These are phyloP conservation scores for Solanum infundibuliforme DNA, from an alignment of 257 asterid species.

Conservation along the genomic window DNA sequence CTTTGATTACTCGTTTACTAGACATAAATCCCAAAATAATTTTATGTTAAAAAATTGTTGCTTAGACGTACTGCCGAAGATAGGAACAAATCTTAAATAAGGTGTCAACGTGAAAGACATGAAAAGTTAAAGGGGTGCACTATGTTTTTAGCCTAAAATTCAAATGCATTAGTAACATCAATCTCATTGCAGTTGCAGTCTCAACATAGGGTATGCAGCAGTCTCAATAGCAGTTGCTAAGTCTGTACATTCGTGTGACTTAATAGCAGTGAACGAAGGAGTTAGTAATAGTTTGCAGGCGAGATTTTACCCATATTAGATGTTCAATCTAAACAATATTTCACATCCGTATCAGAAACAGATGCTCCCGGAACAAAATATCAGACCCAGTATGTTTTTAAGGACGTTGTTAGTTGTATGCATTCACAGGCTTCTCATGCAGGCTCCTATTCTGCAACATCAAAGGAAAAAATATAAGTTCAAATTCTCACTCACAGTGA, in stretches of 20 bases:
- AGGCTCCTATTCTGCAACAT: not conserved
- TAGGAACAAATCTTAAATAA: too few species aligned
- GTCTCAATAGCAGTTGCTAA: not conserved
- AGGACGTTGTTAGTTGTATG: not conserved
- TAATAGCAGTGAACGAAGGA: too few species aligned
- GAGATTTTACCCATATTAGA: too few species aligned
- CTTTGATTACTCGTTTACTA: too few species aligned
- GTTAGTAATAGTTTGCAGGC: too few species aligned
- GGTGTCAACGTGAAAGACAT: too few species aligned
- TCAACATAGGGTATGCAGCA: not conserved
- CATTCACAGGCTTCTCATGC: not conserved
- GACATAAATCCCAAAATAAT: too few species aligned
- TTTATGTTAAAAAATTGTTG: too few species aligned
- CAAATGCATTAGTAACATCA: not conserved
- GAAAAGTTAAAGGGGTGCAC: not conserved
- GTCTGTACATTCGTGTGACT: not conserved
- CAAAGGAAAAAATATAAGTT: not conserved
- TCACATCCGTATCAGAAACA: not conserved
- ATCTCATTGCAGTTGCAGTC: not conserved
- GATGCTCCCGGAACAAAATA: not conserved
- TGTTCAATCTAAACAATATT: not conserved
- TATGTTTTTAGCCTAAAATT: not conserved
- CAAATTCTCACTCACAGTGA: not conserved
- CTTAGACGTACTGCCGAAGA: too few species aligned
- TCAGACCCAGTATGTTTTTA: not conserved